Base-by-base conservation (phyloP, 1,139 yeast genomes). In the Kurtzmaniella quercitrusa region DNA sequence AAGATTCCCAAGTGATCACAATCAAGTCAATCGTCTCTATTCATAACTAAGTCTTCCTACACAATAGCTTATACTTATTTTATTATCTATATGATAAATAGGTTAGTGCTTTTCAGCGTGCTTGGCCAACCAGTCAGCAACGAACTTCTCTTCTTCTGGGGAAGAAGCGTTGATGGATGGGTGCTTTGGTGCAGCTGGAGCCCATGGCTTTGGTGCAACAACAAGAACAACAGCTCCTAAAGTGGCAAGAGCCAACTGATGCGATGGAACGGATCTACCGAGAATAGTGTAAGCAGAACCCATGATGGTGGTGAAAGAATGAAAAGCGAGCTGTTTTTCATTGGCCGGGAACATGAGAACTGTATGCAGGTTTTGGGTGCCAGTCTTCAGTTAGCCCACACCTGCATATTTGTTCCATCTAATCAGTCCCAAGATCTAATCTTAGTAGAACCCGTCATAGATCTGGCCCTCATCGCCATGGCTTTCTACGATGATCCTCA, bases 101-200 rank as follows among this genome's bases (percentile, higher is more conserved):
- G 30, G 40, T 48, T 65, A 67, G 54, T 68, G 74, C 55, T 66
- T 66, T 45, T 59, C 64, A 22, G 54, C 43, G 53, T 68, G 62
- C 56, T 69, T 69, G 45, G 71, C 63, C 52, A 69, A 68, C 59
- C 62, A 69, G 45, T 67, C 73, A 55, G 65, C 61, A 47, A 69
- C 66, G 71, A 84, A 91, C 66, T 84, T 83, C 66, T 87, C 96
- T 72, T 91, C 98, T 56, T 88, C 97, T 54, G 89, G 80, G 46
- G 89, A 78, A 46, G 81, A 66, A 50, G 96, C 95, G 53, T 80
- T 78, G 65, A 88, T 78, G 45, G 84, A 72, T 48, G 93, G 88
- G 55, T 73, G 73, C 48, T 72, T 68, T 50, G 84, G 78, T 50
- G 79, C 75, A 50, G 78, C 65, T 16, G 79, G 63, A 32, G 76